phyloP scores from a whole-genome alignment of 192 early-diverging fungal genomes.

The Coemansia sp. region DNA sequence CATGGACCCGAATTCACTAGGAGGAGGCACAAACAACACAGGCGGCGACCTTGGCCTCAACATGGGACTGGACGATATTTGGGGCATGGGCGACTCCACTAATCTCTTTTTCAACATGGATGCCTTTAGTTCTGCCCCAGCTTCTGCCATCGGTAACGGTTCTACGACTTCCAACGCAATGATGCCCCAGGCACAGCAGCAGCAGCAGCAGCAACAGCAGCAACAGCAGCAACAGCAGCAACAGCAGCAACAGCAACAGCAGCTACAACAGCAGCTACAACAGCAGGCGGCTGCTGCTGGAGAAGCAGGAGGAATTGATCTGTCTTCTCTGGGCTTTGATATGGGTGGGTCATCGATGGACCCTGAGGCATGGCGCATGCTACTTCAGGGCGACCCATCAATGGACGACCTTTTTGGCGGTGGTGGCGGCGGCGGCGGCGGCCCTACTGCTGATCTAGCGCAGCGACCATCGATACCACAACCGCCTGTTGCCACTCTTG shows the following conservation, averaged over 20 bases:
- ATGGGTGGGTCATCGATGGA: constrained; percentile 35
- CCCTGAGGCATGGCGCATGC: constrained; percentile 39
- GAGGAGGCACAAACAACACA: constrained; percentile 2
- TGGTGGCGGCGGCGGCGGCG: neutral
- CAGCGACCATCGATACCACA: neutral
- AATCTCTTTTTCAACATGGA: constrained; percentile 56
- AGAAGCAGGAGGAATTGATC: constrained; percentile 19
- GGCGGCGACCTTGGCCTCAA: constrained; percentile 9
- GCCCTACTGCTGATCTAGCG: neutral
- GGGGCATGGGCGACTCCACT: constrained; percentile 40
- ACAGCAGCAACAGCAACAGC: neutral
- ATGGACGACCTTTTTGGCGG: constrained; percentile 36
- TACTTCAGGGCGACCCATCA: constrained; percentile 37
- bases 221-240: neutral
- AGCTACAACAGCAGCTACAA: neutral
- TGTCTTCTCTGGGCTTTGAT: constrained; percentile 41
- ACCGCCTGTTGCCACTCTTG: constrained; percentile 25
- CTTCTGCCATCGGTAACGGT: constrained; percentile 14
- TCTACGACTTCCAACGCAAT: neutral
- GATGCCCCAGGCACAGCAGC: neutral
- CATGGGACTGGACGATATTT: constrained; percentile 32
- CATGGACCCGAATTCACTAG: constrained; percentile 6
- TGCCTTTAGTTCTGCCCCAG: constrained; percentile 44
- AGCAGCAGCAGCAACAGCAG: neutral
- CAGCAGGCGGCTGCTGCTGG: neutral